Percentiles rank a stretch among this genome's conserved stretches.
These are phyloP conservation scores for Rhizopogon roseolus DNA, from an alignment of 768 basidiomycete species.

Conservation along the genomic window DNA sequence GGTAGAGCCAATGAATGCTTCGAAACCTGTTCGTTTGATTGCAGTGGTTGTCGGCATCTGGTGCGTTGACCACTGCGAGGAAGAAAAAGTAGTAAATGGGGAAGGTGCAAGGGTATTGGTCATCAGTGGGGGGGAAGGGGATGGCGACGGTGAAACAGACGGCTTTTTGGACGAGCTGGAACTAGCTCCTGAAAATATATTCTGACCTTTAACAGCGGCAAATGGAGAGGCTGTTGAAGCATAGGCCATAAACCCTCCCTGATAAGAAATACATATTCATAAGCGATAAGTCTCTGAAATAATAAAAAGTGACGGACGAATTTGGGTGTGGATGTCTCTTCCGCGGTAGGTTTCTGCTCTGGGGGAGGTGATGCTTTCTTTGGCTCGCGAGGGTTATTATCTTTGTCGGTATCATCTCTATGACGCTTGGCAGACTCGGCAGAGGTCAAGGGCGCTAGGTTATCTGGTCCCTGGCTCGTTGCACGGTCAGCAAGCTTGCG, in stretches of 20 bases:
- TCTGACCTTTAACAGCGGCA: conserved; percentile 67
- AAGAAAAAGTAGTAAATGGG: conserved; percentile 15
- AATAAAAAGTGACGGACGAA: conserved; percentile 34
- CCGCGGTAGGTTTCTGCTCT: conserved; percentile 29
- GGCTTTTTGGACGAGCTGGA: conserved; percentile 22
- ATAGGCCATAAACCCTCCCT: conserved; percentile 80
- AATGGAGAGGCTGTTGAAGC: conserved; percentile 74
- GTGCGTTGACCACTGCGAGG: conserved; percentile 12
- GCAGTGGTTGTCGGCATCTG: conserved; percentile 28
- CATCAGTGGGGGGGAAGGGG: conserved; percentile 12
- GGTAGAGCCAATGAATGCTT: conserved; percentile 46
- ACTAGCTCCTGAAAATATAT: conserved; percentile 31
- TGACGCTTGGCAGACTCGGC: conserved; percentile 49
- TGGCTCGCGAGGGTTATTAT: conserved; percentile 55
- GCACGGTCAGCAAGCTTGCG: conserved; percentile 68
- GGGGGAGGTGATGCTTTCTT: conserved; percentile 70
- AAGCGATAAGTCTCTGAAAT: conserved; percentile 6
- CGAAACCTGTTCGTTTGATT: conserved; percentile 51
- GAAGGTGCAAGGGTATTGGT: conserved; percentile 19
- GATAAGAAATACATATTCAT: conserved; percentile 3
- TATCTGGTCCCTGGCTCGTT: conserved; percentile 53
- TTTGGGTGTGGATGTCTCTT: conserved; percentile 35
- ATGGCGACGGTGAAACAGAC: conserved; percentile 21
- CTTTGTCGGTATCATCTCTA: conserved; percentile 58
- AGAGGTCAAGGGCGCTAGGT: conserved; percentile 15